These are phyloP conservation scores for Lactuca saligna DNA, from an alignment of 129 eudicot species.

Conservation along the genomic window DNA sequence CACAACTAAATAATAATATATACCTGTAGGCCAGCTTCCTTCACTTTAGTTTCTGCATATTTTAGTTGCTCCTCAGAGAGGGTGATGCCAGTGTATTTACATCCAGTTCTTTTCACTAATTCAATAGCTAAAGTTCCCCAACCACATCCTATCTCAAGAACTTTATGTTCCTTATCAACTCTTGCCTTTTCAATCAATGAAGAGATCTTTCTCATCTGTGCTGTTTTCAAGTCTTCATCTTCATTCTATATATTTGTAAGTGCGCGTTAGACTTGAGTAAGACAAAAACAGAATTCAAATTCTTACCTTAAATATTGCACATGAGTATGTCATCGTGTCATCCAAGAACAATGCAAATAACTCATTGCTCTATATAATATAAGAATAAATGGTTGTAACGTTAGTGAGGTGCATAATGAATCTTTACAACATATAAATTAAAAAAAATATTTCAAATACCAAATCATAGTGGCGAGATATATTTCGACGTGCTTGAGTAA, in stretches of 20 bases:
- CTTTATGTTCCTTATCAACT: slow-evolving; percentile 56
- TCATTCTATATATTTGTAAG: slow-evolving; percentile 50
- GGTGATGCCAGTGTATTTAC: slow-evolving; percentile 95
- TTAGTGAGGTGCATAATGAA: not conserved
- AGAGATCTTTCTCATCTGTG: slow-evolving; percentile 74
- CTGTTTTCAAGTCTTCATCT: slow-evolving; percentile 67
- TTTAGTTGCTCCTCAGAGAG: slow-evolving; percentile 75
- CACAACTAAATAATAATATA: not conserved
- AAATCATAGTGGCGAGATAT: slow-evolving; percentile 93
- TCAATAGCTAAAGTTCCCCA: slow-evolving; percentile 96
- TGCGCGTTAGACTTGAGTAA: too few relatives aligned
- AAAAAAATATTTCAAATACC: slow-evolving; percentile 30
- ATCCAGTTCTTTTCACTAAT: slow-evolving; percentile 74
- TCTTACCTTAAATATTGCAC: slow-evolving; percentile 81
- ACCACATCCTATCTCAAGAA: slow-evolving; percentile 92
- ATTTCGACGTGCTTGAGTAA: slow-evolving; percentile 95
- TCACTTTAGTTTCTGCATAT: slow-evolving; percentile 75
- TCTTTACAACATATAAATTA: not conserved
- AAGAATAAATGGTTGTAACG: not conserved
- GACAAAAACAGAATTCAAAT: not conserved
- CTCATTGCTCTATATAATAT: slow-evolving; percentile 60
- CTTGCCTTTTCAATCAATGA: slow-evolving; percentile 81
- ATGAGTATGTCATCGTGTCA: slow-evolving; percentile 90
- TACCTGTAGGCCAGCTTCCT: slow-evolving; percentile 93
- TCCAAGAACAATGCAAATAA: slow-evolving; percentile 86